A percentile compares a stretch with the other conserved stretches of the same genome.
Evolutionary conservation across 1,139 yeast species (phyloP).

Genomic region (Hyphopichia khmerensis): DNA sequence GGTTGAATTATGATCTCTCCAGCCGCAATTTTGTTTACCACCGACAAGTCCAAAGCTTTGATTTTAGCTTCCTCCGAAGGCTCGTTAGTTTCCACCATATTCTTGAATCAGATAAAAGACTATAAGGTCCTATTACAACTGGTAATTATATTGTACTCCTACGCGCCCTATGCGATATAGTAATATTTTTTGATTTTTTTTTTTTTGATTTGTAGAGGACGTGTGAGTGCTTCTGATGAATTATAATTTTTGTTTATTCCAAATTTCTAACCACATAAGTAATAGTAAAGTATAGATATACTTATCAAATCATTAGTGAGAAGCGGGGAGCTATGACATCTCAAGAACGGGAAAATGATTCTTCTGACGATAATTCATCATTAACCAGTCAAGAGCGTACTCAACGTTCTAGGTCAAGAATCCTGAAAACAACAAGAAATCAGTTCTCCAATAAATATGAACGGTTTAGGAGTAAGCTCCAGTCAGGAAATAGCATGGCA

Average conservation of each 20-base stretch:
- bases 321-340: background rate
- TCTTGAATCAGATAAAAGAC: too few relatives aligned
- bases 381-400: background rate
- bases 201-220: too few relatives aligned
- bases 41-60: conserved; percentile 57
- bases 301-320: too few relatives aligned
- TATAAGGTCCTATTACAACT: too few relatives aligned
- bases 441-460: conserved; percentile 26
- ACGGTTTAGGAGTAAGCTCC: conserved; percentile 19
- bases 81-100: background rate
- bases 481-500: conserved; percentile 25
- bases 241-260: too few relatives aligned
- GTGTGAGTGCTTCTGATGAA: too few relatives aligned
- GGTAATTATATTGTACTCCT: too few relatives aligned
- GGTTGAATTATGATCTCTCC: conserved; percentile 97
- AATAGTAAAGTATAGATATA: too few relatives aligned
- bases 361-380: background rate
- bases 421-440: conserved; percentile 11
- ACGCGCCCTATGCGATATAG: too few relatives aligned
- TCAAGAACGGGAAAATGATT: background rate
- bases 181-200: too few relatives aligned
- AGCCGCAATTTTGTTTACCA: conserved; percentile 91
- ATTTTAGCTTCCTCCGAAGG: conserved; percentile 11
- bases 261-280: too few relatives aligned
- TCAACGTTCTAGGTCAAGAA: background rate